Evolutionary conservation across 805 yeast species (phyloP).

Genomic region (Wickerhamiella hasegawae): DNA sequence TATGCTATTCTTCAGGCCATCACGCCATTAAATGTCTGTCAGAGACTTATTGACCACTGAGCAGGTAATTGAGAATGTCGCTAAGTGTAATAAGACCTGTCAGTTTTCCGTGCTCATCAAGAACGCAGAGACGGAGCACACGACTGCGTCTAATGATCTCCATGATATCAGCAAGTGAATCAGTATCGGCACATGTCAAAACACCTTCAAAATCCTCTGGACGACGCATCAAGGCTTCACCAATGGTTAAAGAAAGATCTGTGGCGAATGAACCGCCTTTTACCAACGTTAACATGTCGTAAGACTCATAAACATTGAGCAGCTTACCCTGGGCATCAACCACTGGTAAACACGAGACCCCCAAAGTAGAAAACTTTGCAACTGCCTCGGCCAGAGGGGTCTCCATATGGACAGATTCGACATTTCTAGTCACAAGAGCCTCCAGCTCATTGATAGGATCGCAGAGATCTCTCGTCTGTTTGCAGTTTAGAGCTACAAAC

Average conservation of each 20-base stretch:
- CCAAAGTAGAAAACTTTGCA: slow-evolving; percentile 54
- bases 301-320: slow-evolving; percentile 88
- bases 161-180: slow-evolving; percentile 73
- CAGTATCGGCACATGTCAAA: slow-evolving; percentile 81
- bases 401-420: slow-evolving; percentile 73
- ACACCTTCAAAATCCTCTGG: slow-evolving; percentile 97
- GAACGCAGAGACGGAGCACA: slow-evolving; percentile 81
- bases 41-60: slow-evolving; percentile 48
- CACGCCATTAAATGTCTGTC: no score
- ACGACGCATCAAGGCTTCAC: slow-evolving; percentile 86
- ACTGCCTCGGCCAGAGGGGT: slow-evolving; percentile 93
- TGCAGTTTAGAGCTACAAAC: slow-evolving; percentile 90
- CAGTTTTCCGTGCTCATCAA: slow-evolving; percentile 64
- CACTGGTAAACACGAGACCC: slow-evolving; percentile 89
- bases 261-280: slow-evolving; percentile 81
- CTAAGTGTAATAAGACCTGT: slow-evolving; percentile 79
- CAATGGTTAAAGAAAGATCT: slow-evolving; percentile 79
- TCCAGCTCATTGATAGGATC: slow-evolving; percentile 58
- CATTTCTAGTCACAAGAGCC: slow-evolving; percentile 37
- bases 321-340: slow-evolving; percentile 57
- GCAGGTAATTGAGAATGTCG: slow-evolving; percentile 72
- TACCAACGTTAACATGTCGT: slow-evolving; percentile 79
- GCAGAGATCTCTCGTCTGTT: slow-evolving; percentile 71
- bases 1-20: no score
- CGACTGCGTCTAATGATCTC: slow-evolving; percentile 86